phyloP scores from a whole-genome alignment of 2,329 filamentous ascomycete genomes.

The Penicillium janthinellum region DNA sequence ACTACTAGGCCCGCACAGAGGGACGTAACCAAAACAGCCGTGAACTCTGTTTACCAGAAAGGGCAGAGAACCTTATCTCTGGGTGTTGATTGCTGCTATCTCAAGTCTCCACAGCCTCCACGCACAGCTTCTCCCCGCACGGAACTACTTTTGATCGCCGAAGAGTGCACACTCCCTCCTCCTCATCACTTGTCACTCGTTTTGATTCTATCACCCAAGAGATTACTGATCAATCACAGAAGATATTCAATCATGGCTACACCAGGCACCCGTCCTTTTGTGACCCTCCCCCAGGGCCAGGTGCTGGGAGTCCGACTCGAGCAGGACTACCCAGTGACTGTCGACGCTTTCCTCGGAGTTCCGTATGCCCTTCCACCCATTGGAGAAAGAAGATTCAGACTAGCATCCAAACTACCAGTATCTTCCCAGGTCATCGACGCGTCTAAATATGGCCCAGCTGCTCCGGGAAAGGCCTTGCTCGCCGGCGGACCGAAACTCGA shows the following conservation, averaged over 20 bases:
- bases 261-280: conserved; percentile 9
- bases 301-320: conserved; percentile 32
- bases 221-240: not conserved
- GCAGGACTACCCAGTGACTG: conserved; percentile 25
- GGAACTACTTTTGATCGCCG: conserved; percentile 21
- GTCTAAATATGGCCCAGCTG: conserved; percentile 36
- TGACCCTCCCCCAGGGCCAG: conserved; percentile 32
- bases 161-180: conserved; percentile 1
- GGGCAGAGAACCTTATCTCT: not conserved
- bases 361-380: conserved; percentile 53
- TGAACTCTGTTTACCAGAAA: too few relatives aligned
- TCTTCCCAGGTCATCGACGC: conserved; percentile 38
- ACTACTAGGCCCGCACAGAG: too few relatives aligned
- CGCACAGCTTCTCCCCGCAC: conserved; percentile 16
- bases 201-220: not conserved
- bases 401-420: conserved; percentile 32
- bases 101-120: conserved; percentile 13
- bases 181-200: conserved; percentile 1
- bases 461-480: conserved; percentile 51
- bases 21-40: too few relatives aligned
- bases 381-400: conserved; percentile 51
- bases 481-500: conserved; percentile 52
- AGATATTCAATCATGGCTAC: conserved; percentile 4
- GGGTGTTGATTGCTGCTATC: conserved; percentile 7
- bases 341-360: conserved; percentile 51